These are phyloP conservation scores for Nidularia pulvinata DNA, from an alignment of 768 basidiomycete species.

Conservation along the genomic window DNA sequence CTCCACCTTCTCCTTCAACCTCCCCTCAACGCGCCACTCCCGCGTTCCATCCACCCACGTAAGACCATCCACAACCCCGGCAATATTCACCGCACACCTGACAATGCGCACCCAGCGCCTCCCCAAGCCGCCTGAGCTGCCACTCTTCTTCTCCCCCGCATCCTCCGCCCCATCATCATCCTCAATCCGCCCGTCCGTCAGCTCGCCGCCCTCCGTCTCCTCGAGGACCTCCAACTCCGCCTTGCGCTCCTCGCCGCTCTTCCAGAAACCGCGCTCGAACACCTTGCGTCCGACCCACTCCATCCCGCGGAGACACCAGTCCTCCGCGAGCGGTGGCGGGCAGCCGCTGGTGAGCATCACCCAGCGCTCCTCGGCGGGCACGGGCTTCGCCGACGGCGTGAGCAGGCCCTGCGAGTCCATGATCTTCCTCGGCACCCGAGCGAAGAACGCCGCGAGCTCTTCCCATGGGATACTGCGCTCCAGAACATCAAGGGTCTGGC, in stretches of 20 bases:
- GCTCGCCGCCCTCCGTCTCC: constrained; percentile 50
- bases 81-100: constrained; percentile 68
- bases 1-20: constrained; percentile 65
- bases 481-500: constrained; percentile 57
- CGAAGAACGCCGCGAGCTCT: constrained; percentile 64
- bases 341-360: constrained; percentile 70
- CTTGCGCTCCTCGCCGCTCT: constrained; percentile 61
- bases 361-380: constrained; percentile 48
- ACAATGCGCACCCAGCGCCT: constrained; percentile 77
- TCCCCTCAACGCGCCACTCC: constrained; percentile 65
- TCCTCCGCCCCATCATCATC: constrained; percentile 66
- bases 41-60: constrained; percentile 58
- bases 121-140: constrained; percentile 35
- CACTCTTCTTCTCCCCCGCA: constrained; percentile 15
- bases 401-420: constrained; percentile 45
- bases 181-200: constrained; percentile 81
- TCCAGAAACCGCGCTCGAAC: constrained; percentile 96
- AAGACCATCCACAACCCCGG: constrained; percentile 76
- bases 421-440: constrained; percentile 52
- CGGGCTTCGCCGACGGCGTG: constrained; percentile 6
- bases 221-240: constrained; percentile 83
- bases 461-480: constrained; percentile 88
- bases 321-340: constrained; percentile 80
- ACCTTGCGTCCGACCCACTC: constrained; percentile 93
- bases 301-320: constrained; percentile 96